Conservation (phyloP, 805 yeast species). For the Suhomyces vadensis region DNA sequence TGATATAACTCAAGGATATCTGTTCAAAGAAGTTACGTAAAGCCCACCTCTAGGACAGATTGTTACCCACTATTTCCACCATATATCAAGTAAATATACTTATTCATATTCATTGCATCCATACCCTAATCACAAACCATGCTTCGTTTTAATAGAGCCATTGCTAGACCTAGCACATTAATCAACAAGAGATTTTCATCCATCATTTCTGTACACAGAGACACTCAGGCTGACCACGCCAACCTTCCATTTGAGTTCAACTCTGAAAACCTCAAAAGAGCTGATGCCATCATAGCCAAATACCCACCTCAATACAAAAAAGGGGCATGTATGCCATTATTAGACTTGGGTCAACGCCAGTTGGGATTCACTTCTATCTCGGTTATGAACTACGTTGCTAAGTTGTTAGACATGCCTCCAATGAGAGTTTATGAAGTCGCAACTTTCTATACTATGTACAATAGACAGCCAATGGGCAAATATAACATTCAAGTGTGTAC, state of each 20-base stretch:
- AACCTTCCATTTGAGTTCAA: slow-evolving; percentile 71
- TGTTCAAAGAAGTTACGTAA: neutral
- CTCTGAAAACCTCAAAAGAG: slow-evolving; percentile 62
- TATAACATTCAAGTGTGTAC: slow-evolving; percentile 84
- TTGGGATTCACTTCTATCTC: slow-evolving; percentile 81
- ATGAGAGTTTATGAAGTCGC: slow-evolving; percentile 95
- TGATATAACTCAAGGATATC: neutral
- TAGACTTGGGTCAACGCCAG: slow-evolving; percentile 87
- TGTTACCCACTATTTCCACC: neutral
- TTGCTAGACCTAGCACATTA: slow-evolving; percentile 16
- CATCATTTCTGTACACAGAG: slow-evolving; percentile 67
- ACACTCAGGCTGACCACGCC: slow-evolving; percentile 66
- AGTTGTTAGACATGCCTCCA: slow-evolving; percentile 83
- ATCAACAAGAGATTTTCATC: slow-evolving; percentile 35
- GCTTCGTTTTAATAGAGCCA: slow-evolving; percentile 21
- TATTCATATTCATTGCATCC: slow-evolving; percentile 3
- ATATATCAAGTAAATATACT: neutral
- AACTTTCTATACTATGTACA: slow-evolving; percentile 88
- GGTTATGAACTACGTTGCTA: slow-evolving; percentile 89
- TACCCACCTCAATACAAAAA: slow-evolving; percentile 87
- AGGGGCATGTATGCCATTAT: slow-evolving; percentile 84
- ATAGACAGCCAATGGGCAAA: slow-evolving; percentile 83
- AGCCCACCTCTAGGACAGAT: too few species aligned
- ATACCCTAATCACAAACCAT: slow-evolving; percentile 12
- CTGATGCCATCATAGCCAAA: slow-evolving; percentile 72